Evolutionary conservation across 73 alveolate species (phyloP), one percentile per base, ranked within the genome.

Genomic region (Paramecium sonneborni): DNA sequence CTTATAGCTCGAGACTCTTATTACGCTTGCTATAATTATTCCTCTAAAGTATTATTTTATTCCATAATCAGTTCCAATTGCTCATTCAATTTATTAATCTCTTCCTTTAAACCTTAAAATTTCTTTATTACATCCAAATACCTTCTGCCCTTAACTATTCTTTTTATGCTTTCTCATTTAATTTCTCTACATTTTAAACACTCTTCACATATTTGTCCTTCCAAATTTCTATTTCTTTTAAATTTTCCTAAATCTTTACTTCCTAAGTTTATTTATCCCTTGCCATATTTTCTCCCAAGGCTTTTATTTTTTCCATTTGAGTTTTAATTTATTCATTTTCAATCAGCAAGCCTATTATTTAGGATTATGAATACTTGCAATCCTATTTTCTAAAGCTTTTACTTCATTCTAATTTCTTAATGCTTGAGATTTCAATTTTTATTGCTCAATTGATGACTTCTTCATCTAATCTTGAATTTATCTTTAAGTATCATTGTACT

Each of bases 21-120:
- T 34, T 37, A 15, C 0, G 38, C 26, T 37, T 72, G 3, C 1
- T 34, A 8, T 37, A 72, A 35, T 72, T 23, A 28, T 21, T 34
- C 32, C 32, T 72, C 57, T 41, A 72, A 34, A 28, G 6, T 41
- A 6, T 72, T 18, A 10, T 72, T 72, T 72, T 30, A 28, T 34
- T 30, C 57, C 12, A 23, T 21, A 3, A 72, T 28, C 24, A 15
- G 3, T 12, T 72, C 57, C 18, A 72, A 20, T 38, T 72, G 44
- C 12, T 72, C 86, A 34, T 72, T 30, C 44, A 72, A 72, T 72
- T 37, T 72, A 32, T 72, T 72, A n/a, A 35, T 72, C 44, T 72
- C 86, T 72, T 28, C 38, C 5, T 41, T 30, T 0, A 35, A 37
- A 35, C 58, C 86, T 72, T 11, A 72, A 72, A 72, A 34, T 8